phyloP scores from a whole-genome alignment of 2,329 filamentous ascomycete genomes.

The Proliferodiscus dingleyae region DNA sequence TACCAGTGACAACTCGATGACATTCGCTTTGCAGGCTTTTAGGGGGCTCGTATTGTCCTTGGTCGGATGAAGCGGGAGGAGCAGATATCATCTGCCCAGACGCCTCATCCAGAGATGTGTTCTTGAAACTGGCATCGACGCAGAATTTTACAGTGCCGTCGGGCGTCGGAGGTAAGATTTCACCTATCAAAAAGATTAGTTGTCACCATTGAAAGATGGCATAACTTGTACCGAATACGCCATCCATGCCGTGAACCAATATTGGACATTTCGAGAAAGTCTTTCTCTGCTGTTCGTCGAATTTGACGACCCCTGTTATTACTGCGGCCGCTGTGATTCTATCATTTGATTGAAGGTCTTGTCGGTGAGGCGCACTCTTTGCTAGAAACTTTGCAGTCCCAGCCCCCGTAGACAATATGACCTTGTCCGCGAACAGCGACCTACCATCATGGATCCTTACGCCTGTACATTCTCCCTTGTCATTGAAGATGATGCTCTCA shows the following conservation, averaged over 20 bases:
- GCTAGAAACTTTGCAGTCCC: conserved; percentile 51
- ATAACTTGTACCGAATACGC: conserved; percentile 36
- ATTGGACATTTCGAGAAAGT: conserved; percentile 49
- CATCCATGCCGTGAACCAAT: conserved; percentile 41
- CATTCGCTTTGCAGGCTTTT: conserved; percentile 40
- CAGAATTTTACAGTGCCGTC: conserved; percentile 56
- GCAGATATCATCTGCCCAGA: conserved; percentile 47
- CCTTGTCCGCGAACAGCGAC: conserved; percentile 44
- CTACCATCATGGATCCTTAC: conserved; percentile 44
- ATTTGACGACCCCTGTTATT: conserved; percentile 43
- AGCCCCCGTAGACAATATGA: conserved; percentile 52
- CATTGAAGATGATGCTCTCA: conserved; percentile 42
- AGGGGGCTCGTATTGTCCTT: conserved; percentile 38
- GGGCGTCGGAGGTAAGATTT: conserved; percentile 40
- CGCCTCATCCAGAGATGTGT: conserved; percentile 41
- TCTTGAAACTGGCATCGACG: conserved; percentile 54
- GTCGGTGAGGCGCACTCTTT: conserved; percentile 43
- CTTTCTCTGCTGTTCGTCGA: conserved; percentile 41
- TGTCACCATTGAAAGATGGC: neutral
- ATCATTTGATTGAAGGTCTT: conserved; percentile 47
- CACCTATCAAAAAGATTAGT: conserved; percentile 11
- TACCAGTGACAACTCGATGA: conserved; percentile 35
- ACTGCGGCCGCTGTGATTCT: conserved; percentile 54
- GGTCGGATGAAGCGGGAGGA: conserved; percentile 40
- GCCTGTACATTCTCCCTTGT: conserved; percentile 43